Base-by-base conservation (phyloP, 331 rosid genomes). In the Malus hybrid region DNA sequence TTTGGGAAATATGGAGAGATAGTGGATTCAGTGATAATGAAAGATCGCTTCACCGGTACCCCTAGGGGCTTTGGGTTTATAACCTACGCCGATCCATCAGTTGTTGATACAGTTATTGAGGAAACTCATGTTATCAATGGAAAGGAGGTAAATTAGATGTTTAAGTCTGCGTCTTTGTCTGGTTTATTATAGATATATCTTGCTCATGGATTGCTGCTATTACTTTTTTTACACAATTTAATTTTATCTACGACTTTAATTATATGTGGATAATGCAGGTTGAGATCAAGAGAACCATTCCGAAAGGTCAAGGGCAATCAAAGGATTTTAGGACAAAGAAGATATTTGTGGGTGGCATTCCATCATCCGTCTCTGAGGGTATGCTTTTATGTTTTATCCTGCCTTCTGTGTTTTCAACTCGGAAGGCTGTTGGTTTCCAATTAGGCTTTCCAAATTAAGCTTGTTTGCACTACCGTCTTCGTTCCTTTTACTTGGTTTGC, bases 281-380 rank as follows among this genome's bases (percentile, higher is more conserved):
- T 74, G 87, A 84, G 75, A 84, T 81, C 50, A 84, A 84, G 85
- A 81, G 87, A 66, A 87, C 91, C 28, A 87, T 87, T 52, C 91
- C 91, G 1, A 87, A 82, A 70, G 91, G 91, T 19, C 88, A 84
- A 78, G 91, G 88, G 53, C 87, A 84, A 53, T 80, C 89, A n/a
- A 87, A 85, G 77, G 91, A 87, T 75, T 87, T 84, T 57, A 87
- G 81, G 73, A 84, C 91, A 2, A 87, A 82, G 85, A 87, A 87
- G 84, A 84, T 87, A 53, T 87, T 87, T 76, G 91, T 87, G 66
- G 91, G 91, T 63, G 91, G 91, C 24, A 87, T 87, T 46, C 91
- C 91, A 50, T 78, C 91, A 32, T 29, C 87, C 5, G 83, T 85
- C 33, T 66, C 80, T 7, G 91, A 87, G 72, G 91, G 91, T 87